Evolutionary conservation across 2,329 filamentous ascomycete species (phyloP).

Genomic region (Aspergillus pseudotamarii): DNA sequence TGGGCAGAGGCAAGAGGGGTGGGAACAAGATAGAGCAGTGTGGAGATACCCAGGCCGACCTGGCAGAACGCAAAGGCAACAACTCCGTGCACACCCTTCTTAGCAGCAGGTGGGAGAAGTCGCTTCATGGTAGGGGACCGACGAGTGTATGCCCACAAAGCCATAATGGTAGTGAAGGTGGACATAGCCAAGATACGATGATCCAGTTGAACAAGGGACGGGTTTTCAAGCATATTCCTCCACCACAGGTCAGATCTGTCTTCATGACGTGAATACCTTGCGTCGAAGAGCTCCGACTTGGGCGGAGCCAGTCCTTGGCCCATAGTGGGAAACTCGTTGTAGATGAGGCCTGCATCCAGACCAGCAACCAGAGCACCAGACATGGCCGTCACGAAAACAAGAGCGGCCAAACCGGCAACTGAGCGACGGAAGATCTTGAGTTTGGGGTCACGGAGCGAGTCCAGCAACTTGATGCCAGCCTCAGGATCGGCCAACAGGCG

Average conservation of each 20-base stretch:
- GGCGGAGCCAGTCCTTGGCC: constrained; percentile 81
- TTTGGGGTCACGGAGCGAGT: constrained; percentile 66
- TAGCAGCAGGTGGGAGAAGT: constrained; percentile 58
- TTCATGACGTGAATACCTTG: constrained; percentile 78
- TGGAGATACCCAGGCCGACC: constrained; percentile 83
- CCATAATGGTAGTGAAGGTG: constrained; percentile 79
- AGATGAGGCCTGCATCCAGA: constrained; percentile 93
- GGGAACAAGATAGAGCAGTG: constrained; percentile 91
- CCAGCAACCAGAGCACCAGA: constrained; percentile 93
- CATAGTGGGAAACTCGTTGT: constrained; percentile 99
- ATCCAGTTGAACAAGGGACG: constrained; percentile 90
- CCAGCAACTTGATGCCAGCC: constrained; percentile 62
- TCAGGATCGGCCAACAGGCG: constrained; percentile 69
- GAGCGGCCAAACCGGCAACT: constrained; percentile 68
- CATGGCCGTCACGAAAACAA: constrained; percentile 89
- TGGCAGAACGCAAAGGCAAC: constrained; percentile 82
- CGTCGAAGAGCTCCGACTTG: constrained; percentile 77
- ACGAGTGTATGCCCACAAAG: constrained; percentile 79
- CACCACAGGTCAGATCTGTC: constrained; percentile 87
- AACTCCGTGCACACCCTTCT: constrained; percentile 73
- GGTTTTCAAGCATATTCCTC: constrained; percentile 98
- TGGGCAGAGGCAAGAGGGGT: constrained; percentile 85
- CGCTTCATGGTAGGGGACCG: constrained; percentile 66
- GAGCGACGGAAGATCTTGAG: constrained; percentile 73
- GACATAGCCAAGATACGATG: constrained; percentile 90